phyloP scores from a whole-genome alignment of 768 basidiomycete species.

The Tylopilus felleus region DNA sequence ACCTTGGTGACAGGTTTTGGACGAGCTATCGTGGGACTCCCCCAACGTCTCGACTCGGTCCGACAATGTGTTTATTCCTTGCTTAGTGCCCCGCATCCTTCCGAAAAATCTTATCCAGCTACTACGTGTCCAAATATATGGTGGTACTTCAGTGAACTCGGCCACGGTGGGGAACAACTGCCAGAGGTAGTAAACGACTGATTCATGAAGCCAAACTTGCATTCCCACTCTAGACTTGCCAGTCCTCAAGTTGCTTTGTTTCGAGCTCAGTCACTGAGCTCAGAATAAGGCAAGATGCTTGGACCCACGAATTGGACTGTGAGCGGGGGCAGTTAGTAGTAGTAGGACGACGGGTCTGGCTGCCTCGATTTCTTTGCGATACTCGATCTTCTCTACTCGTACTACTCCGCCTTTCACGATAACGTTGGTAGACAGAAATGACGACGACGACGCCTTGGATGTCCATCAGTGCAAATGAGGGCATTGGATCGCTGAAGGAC shows the following conservation, averaged over 20 bases:
- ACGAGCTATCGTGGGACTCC: too few species aligned
- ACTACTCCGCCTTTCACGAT: slow-evolving; percentile 91
- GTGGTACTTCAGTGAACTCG: too few species aligned
- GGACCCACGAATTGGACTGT: slow-evolving; percentile 32
- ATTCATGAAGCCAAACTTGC: too few species aligned
- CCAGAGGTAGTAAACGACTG: too few species aligned
- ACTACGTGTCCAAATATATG: slow-evolving; percentile 99
- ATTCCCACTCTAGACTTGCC: too few species aligned
- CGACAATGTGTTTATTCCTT: not conserved
- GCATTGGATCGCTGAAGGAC: slow-evolving; percentile 72
- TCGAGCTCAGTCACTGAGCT: too few species aligned
- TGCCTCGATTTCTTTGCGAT: slow-evolving; percentile 57
- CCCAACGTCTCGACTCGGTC: not conserved
- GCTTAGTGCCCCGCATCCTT: slow-evolving; percentile 76
- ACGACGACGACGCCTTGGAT: slow-evolving; percentile 96
- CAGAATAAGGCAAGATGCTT: too few species aligned
- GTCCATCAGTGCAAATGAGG: slow-evolving; percentile 97
- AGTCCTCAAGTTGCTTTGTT: too few species aligned
- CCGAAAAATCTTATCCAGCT: slow-evolving; percentile 94
- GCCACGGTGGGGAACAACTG: too few species aligned
- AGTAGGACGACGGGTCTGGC: slow-evolving; percentile 27
- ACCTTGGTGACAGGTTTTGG: too few species aligned
- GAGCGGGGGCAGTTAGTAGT: slow-evolving; percentile 19
- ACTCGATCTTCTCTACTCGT: slow-evolving; percentile 88
- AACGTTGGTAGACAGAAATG: slow-evolving; percentile 95